Conservation (phyloP, 1,284 basidiomycete species). For the Ganoderma sp. region DNA sequence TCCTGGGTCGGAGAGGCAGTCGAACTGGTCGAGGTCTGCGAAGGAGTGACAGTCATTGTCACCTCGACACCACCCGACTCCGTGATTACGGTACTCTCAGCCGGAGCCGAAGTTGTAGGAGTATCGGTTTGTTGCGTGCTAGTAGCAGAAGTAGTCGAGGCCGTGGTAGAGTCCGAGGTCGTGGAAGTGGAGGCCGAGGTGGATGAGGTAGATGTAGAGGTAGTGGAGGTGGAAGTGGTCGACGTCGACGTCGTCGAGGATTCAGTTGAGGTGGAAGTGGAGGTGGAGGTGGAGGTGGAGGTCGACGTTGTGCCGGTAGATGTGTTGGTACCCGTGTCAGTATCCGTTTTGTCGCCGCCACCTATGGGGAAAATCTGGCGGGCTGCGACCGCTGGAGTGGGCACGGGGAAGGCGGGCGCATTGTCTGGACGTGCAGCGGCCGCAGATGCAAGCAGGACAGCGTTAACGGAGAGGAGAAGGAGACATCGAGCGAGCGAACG, state of each 20-base stretch:
- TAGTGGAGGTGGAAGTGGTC: conserved; percentile 23
- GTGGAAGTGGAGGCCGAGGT: conserved; percentile 27
- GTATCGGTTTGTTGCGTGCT: conserved; percentile 10
- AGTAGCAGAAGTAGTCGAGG: conserved; percentile 18
- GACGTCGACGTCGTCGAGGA: conserved; percentile 19
- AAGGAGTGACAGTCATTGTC: conserved; percentile 30
- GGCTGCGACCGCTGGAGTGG: conserved; percentile 14
- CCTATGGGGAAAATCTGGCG: conserved; percentile 19
- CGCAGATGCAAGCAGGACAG: conserved; percentile 21
- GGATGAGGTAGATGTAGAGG: conserved; percentile 32
- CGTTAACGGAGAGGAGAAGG: conserved; percentile 28
- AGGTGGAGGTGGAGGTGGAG: not conserved
- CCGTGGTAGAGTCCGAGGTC: conserved; percentile 29
- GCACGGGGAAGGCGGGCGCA: conserved; percentile 16
- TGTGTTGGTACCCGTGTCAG: conserved; percentile 7
- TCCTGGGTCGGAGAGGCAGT: conserved; percentile 23
- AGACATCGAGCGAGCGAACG: conserved; percentile 27
- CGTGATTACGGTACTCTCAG: conserved; percentile 30
- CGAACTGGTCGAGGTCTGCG: conserved; percentile 22
- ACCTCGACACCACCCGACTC: conserved; percentile 34
- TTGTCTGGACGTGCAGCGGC: conserved; percentile 16
- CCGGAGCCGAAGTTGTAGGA: conserved; percentile 11
- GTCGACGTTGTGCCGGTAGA: not conserved
- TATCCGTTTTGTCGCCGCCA: not conserved
- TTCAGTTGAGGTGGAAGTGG: conserved; percentile 23